These are phyloP conservation scores for Aureobasidium lini DNA, from an alignment of 2,329 filamentous ascomycete genomes.

Conservation along the genomic window DNA sequence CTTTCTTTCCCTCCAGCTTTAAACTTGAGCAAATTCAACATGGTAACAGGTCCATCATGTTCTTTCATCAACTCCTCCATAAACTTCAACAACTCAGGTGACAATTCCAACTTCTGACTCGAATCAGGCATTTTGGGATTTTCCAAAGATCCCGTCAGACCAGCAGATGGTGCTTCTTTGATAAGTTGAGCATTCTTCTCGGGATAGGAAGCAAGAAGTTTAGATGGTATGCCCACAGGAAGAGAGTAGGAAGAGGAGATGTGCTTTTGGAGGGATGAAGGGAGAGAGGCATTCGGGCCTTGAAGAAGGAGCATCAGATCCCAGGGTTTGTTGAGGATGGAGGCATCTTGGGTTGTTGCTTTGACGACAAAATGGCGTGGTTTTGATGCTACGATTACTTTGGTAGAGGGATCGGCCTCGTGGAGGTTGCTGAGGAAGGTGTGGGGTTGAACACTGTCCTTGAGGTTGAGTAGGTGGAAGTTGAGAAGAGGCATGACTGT, in stretches of 20 bases:
- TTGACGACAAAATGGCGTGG: constrained; percentile 45
- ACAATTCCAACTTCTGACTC: constrained; percentile 49
- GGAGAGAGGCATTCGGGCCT: constrained; percentile 19
- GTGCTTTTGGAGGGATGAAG: constrained; percentile 19
- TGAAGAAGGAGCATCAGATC: constrained; percentile 42
- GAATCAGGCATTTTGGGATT: constrained; percentile 27
- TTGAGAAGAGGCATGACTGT: constrained; percentile 43
- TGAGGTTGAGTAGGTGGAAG: constrained; percentile 39
- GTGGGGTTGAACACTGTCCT: constrained; percentile 24
- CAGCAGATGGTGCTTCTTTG: constrained; percentile 27
- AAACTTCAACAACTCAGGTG: constrained; percentile 44
- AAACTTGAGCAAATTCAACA: constrained; percentile 58
- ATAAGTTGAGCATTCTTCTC: constrained; percentile 32
- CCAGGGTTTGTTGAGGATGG: constrained; percentile 38
- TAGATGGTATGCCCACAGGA: constrained; percentile 37
- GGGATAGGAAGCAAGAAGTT: constrained; percentile 32
- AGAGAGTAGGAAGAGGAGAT: constrained; percentile 26
- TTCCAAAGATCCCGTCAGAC: constrained; percentile 28
- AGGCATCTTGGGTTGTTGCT: constrained; percentile 36
- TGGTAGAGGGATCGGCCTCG: constrained; percentile 22
- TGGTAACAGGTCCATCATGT: constrained; percentile 44
- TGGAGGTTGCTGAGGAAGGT: constrained; percentile 36
- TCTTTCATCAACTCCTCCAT: constrained; percentile 33
- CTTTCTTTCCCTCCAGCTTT: constrained; percentile 39
- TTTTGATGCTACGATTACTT: constrained; percentile 37